Conservation (phyloP, 1,139 yeast genomes). For the Diutina siamensis region DNA sequence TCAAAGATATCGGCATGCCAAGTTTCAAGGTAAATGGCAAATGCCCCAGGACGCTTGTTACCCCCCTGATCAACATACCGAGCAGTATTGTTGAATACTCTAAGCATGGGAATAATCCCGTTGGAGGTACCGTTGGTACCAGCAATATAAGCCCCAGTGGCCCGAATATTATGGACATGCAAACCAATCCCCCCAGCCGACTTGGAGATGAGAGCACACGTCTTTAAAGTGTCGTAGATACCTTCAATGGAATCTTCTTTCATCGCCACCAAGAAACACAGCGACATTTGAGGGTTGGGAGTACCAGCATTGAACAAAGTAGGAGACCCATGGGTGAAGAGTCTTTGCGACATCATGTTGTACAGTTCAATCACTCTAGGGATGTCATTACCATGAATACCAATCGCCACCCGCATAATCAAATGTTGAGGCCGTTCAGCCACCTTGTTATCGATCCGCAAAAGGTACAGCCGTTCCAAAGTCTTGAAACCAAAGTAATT, state of each 20-base stretch:
- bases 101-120: conserved; percentile 48
- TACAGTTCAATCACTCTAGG: conserved; percentile 35
- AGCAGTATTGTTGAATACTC: conserved; percentile 49
- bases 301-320: conserved; percentile 46
- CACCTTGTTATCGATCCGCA: conserved; percentile 21
- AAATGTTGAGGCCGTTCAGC: conserved; percentile 43
- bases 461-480: conserved; percentile 34
- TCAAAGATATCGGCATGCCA: conserved; percentile 51
- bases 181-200: conserved; percentile 51
- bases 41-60: conserved; percentile 52
- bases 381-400: conserved; percentile 34
- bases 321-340: conserved; percentile 46
- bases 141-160: conserved; percentile 38
- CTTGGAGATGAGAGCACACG: conserved; percentile 45
- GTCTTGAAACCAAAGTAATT: conserved; percentile 46
- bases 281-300: conserved; percentile 35
- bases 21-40: conserved; percentile 49
- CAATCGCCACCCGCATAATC: conserved; percentile 41
- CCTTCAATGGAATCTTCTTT: conserved; percentile 50
- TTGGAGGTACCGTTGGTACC: conserved; percentile 45
- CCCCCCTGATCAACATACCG: conserved; percentile 56
- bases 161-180: conserved; percentile 42
- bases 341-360: conserved; percentile 37
- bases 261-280: conserved; percentile 47
- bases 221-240: conserved; percentile 41